Evolutionary conservation across 2,329 filamentous ascomycete genomes (phyloP), one percentile per base, ranked within the genome.

Genomic region (Pseudogymnoascus verrucosus): DNA sequence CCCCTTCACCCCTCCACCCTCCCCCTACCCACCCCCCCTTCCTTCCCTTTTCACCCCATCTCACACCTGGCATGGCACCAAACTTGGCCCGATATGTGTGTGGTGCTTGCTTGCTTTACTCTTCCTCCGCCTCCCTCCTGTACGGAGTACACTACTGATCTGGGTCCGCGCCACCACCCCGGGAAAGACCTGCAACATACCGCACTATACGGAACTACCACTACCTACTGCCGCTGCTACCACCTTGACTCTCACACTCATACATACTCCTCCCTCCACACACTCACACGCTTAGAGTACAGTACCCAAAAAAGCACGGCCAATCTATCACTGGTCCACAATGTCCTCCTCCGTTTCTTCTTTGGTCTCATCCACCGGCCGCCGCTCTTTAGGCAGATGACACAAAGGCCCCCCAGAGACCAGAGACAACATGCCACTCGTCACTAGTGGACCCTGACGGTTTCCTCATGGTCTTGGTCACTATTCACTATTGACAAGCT

Each of bases 251-350:
- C 42, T 44, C 42, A 44, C 39, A 42, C 39, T 42, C 16, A 42
- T 6, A 42, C 37, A 21, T 8, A 21, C 40, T 4, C 21, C 21
- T 21, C 21, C 21, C 21, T 21, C 21, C 40, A 44, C 40, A 21
- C 37, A 40, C 37, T 1, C 36, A 40, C 37, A 40, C 39, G 21
- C 39, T 42, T 42, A 31, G 28, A 31, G 28, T 31, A 40, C 4
- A 37, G 36, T 37, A 44, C 21, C 42, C 19, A 44, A 12, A 11
- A 44, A 16, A 47, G 42, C 42, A 47, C 21, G 42, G 42, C 42
- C 42, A 47, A 47, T 47, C 42, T 47, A 47, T 47, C 42, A 26
- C 42, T 47, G 42, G 42, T 47, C 42, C 42, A 47, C 42, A 47
- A 26, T 5, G 16, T 2, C 31, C 31, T 34, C 31, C 31, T 26